A percentile compares a stretch with the other conserved stretches of the same genome.
phyloP scores from a whole-genome alignment of 2,329 filamentous ascomycete genomes.

The Ambrosiella cleistominuta region DNA sequence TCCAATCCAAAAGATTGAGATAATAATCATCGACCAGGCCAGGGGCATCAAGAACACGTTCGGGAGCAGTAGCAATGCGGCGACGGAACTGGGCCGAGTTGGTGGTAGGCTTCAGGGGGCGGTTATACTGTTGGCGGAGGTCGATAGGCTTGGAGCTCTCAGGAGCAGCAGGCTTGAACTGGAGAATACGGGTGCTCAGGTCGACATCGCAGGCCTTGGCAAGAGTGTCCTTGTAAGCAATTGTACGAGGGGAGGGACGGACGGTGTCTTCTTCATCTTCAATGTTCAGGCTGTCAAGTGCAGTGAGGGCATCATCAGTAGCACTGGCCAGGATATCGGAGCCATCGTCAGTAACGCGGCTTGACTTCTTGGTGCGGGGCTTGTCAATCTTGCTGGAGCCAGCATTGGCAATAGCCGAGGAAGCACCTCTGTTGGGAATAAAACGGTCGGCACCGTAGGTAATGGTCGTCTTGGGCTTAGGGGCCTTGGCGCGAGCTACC shows the following conservation, averaged over 20 bases:
- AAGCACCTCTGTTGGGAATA: slow-evolving; percentile 83
- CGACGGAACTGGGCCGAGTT: slow-evolving; percentile 74
- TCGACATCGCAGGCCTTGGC: slow-evolving; percentile 84
- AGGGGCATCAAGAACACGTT: slow-evolving; percentile 89
- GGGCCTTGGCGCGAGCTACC: slow-evolving; percentile 37
- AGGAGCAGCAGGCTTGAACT: slow-evolving; percentile 95
- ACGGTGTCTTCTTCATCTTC: slow-evolving; percentile 51
- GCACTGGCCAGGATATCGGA: slow-evolving; percentile 63
- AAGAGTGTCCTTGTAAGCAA: slow-evolving; percentile 81
- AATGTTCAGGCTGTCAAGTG: slow-evolving; percentile 63
- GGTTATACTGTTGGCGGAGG: slow-evolving; percentile 93
- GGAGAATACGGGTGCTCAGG: slow-evolving; percentile 84
- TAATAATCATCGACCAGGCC: slow-evolving; percentile 98
- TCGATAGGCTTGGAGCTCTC: slow-evolving; percentile 98
- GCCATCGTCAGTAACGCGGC: slow-evolving; percentile 34
- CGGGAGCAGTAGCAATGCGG: slow-evolving; percentile 82
- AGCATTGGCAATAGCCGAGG: slow-evolving; percentile 68
- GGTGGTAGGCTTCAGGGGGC: slow-evolving; percentile 65
- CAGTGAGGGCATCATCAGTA: slow-evolving; percentile 61
- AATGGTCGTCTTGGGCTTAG: slow-evolving; percentile 68
- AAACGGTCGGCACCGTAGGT: slow-evolving; percentile 78
- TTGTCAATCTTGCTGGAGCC: slow-evolving; percentile 72
- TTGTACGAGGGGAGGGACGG: slow-evolving; percentile 69
- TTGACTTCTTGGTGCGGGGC: slow-evolving; percentile 54
- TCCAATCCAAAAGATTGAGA: slow-evolving; percentile 96